Evolutionary conservation across 257 asterid genomes (phyloP).

Genomic region (Haberlea rhodopensis): DNA sequence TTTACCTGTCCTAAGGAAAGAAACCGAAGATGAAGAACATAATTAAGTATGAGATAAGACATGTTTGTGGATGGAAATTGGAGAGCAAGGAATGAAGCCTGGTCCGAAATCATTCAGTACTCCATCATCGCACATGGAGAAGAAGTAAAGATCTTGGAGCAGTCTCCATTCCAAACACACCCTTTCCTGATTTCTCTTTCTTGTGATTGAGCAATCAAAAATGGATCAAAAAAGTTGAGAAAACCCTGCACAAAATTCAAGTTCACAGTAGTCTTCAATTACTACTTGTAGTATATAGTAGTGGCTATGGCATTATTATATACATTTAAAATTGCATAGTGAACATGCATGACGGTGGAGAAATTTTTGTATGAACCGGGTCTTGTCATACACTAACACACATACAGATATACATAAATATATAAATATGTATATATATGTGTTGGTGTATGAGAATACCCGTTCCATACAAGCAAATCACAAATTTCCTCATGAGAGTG

Average conservation of each 20-base stretch:
- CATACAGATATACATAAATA: too few relatives aligned
- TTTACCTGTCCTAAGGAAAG: not conserved
- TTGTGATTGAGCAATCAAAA: constrained; percentile 46
- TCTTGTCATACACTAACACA: too few relatives aligned
- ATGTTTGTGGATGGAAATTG: constrained; percentile 27
- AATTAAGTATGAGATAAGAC: not conserved
- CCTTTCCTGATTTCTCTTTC: constrained; percentile 28
- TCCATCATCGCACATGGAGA: not conserved
- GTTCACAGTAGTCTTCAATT: constrained; percentile 25
- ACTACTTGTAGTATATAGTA: not conserved
- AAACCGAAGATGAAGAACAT: too few relatives aligned
- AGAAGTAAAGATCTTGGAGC: constrained; percentile 32
- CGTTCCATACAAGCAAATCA: too few relatives aligned
- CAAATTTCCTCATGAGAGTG: too few relatives aligned
- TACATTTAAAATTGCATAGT: not conserved
- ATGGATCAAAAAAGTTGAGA: not conserved
- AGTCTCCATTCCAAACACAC: constrained; percentile 44
- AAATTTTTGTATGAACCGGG: too few relatives aligned
- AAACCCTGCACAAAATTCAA: constrained; percentile 40
- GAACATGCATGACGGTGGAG: constrained; percentile 32
- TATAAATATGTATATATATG: too few relatives aligned
- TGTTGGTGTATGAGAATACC: too few relatives aligned
- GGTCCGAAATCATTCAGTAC: constrained; percentile 65
- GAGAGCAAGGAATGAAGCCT: constrained; percentile 83
- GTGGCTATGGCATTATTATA: not conserved